These are phyloP conservation scores for Termitomyces bulborhizus DNA, from an alignment of 768 basidiomycete species.

Conservation along the genomic window DNA sequence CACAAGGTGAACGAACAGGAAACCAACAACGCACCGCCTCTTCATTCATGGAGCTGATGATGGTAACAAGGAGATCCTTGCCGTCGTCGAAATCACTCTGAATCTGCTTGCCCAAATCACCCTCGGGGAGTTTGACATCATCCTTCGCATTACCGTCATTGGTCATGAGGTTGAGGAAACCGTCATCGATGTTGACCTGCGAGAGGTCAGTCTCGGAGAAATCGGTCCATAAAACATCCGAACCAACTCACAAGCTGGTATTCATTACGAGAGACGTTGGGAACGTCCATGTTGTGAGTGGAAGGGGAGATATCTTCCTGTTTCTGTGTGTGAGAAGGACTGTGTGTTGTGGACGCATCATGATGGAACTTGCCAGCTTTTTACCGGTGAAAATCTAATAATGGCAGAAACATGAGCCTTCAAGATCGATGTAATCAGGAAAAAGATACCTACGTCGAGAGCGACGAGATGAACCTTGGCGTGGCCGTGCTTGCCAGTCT, in stretches of 20 bases:
- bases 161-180: constrained; percentile 92
- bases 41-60: constrained; percentile 87
- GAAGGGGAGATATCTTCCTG: constrained; percentile 93
- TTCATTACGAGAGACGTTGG: constrained; percentile 87
- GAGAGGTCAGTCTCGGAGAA: constrained; percentile 2
- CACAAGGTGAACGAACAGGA: not conserved
- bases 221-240: constrained; percentile 3
- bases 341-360: not conserved
- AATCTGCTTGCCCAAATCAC: constrained; percentile 73
- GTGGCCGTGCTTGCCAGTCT: constrained; percentile 99
- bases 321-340: constrained; percentile 9
- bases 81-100: constrained; percentile 67
- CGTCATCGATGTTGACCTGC: constrained; percentile 87
- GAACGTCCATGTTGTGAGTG: constrained; percentile 99
- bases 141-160: constrained; percentile 78
- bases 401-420: constrained; percentile 8
- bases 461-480: constrained; percentile 98
- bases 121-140: constrained; percentile 91
- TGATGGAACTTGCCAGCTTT: constrained; percentile 68
- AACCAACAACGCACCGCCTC: constrained; percentile 53
- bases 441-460: constrained; percentile 71
- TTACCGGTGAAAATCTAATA: constrained; percentile 97
- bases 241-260: constrained; percentile 71
- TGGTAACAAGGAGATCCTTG: constrained; percentile 84
- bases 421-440: not conserved